Conservation (phyloP, 257 asterid genomes). For the Solanum dulcamara region DNA sequence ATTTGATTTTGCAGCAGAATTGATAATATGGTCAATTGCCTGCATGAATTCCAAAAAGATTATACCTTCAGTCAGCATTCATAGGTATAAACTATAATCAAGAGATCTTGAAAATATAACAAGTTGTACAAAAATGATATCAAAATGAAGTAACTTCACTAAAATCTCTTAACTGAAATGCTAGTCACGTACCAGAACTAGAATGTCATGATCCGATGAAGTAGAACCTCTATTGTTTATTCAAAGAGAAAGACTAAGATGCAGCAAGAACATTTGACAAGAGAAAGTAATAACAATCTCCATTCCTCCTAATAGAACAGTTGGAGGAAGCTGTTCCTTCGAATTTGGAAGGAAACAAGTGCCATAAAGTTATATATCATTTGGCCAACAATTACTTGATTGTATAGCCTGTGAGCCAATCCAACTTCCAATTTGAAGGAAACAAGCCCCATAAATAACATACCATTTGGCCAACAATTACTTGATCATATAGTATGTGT, state of each 20-base stretch:
- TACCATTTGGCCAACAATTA: neutral
- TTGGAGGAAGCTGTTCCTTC: neutral
- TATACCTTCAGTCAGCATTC: neutral
- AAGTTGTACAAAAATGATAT: neutral
- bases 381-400: neutral
- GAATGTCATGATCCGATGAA: neutral
- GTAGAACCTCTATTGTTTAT: neutral
- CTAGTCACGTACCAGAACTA: neutral
- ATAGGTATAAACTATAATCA: neutral
- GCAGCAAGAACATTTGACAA: neutral
- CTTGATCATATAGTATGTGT: neutral
- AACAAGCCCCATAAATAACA: neutral
- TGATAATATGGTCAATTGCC: conserved; percentile 88
- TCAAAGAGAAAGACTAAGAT: neutral
- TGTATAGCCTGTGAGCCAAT: neutral
- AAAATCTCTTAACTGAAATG: neutral
- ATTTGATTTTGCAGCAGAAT: conserved; percentile 87
- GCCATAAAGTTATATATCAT: neutral
- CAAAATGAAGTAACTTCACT: neutral
- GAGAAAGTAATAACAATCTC: neutral
- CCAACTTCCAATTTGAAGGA: neutral
- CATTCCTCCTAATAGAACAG: neutral
- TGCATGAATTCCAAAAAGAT: conserved; percentile 5
- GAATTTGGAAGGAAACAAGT: neutral
- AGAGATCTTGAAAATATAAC: neutral